phyloP scores from a whole-genome alignment of 2,329 filamentous ascomycete genomes.

The Clonostachys sp. region DNA sequence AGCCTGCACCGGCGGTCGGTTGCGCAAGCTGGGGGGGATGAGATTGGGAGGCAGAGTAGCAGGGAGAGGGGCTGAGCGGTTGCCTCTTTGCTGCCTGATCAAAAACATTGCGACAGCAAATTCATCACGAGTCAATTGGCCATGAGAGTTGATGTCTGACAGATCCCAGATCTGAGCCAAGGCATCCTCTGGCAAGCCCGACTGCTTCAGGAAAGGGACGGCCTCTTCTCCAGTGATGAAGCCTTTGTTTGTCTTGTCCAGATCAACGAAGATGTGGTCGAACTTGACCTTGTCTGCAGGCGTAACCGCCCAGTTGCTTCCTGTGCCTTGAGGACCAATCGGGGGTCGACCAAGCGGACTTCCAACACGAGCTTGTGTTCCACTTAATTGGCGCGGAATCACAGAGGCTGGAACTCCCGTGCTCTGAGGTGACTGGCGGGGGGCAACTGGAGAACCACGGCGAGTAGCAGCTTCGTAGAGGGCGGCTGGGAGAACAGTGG shows the following conservation, averaged over 20 bases:
- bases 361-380: slow-evolving; percentile 59
- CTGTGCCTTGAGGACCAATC: slow-evolving; percentile 35
- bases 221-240: slow-evolving; percentile 92
- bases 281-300: slow-evolving; percentile 83
- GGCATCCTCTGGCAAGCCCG: slow-evolving; percentile 80
- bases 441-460: slow-evolving; percentile 37
- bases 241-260: slow-evolving; percentile 78
- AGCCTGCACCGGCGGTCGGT: slow-evolving; percentile 36
- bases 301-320: slow-evolving; percentile 73
- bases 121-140: slow-evolving; percentile 79
- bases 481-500: slow-evolving; percentile 74
- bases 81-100: slow-evolving; percentile 82
- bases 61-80: slow-evolving; percentile 61
- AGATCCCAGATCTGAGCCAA: slow-evolving; percentile 97
- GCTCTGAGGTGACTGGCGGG: slow-evolving; percentile 46
- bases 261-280: slow-evolving; percentile 76
- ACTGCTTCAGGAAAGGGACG: slow-evolving; percentile 90
- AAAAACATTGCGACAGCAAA: slow-evolving; percentile 98
- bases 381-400: slow-evolving; percentile 81
- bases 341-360: slow-evolving; percentile 51
- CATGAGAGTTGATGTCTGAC: slow-evolving; percentile 87
- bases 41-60: slow-evolving; percentile 74
- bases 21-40: slow-evolving; percentile 81
- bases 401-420: slow-evolving; percentile 46
- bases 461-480: slow-evolving; percentile 88